Evolutionary conservation across 2,329 filamentous ascomycete species (phyloP).

Genomic region (Arthrobotrys sphaeroides): DNA sequence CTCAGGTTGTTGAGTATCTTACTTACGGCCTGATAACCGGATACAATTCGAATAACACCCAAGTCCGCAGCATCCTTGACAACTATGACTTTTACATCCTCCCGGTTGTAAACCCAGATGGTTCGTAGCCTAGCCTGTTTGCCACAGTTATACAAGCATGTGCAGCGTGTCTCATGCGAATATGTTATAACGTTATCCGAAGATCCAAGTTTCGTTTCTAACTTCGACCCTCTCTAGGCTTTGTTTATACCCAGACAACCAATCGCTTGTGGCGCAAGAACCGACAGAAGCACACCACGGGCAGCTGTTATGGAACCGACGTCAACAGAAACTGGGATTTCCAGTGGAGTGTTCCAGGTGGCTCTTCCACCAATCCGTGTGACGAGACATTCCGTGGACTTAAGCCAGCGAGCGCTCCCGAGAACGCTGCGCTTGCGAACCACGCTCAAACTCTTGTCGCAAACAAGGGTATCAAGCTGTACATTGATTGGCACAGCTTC

Average conservation of each 20-base stretch:
- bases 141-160: not conserved
- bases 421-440: constrained; percentile 66
- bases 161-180: not conserved
- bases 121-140: constrained; percentile 7
- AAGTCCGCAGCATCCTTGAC: constrained; percentile 62
- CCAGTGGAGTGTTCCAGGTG: constrained; percentile 63
- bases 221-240: constrained; percentile 63
- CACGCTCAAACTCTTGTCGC: constrained; percentile 63
- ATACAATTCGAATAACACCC: constrained; percentile 59
- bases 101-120: constrained; percentile 71
- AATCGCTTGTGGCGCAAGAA: constrained; percentile 73
- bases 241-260: constrained; percentile 68
- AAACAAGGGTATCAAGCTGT: constrained; percentile 62
- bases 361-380: constrained; percentile 51
- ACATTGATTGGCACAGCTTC: constrained; percentile 74
- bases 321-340: constrained; percentile 69
- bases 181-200: not conserved
- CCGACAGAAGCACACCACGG: constrained; percentile 58
- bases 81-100: constrained; percentile 74
- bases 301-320: constrained; percentile 63
- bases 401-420: constrained; percentile 64
- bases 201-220: no score
- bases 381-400: constrained; percentile 62
- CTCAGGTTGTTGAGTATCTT: constrained; percentile 66
- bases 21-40: constrained; percentile 65